phyloP scores from a whole-genome alignment of 1,284 basidiomycete genomes.

The Ustilago cynodontis region DNA sequence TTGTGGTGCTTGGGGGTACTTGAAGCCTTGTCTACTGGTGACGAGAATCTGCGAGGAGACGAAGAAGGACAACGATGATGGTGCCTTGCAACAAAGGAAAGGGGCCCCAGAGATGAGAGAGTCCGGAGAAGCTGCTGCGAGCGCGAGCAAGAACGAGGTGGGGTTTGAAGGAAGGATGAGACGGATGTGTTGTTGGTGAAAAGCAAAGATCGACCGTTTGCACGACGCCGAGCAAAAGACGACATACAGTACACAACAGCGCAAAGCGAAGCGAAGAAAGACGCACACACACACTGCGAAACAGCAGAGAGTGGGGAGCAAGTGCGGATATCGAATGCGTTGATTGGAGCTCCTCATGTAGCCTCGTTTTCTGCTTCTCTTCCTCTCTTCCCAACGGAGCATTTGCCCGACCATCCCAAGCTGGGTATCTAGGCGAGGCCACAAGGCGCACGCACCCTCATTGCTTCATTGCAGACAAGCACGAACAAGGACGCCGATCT shows the following conservation, averaged over 20 bases:
- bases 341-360: conserved; percentile 5
- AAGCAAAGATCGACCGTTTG: conserved; percentile 3
- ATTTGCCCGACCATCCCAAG: not conserved
- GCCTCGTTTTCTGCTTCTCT: not conserved
- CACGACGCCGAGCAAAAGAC: not conserved
- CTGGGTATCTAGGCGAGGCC: conserved; percentile 1
- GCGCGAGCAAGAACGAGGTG: not conserved
- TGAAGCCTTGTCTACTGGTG: not conserved
- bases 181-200: conserved; percentile 2
- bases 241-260: not conserved
- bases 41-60: not conserved
- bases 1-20: not conserved
- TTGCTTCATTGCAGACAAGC: conserved; percentile 4
- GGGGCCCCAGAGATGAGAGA: not conserved
- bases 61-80: not conserved
- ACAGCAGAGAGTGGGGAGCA: not conserved
- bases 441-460: not conserved
- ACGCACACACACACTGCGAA: too few relatives aligned
- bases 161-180: not conserved
- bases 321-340: not conserved
- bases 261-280: not conserved
- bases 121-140: not conserved
- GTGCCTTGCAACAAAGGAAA: not conserved
- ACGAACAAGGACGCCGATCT: not conserved
- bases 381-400: not conserved